Evolutionary conservation across 495 filamentous ascomycete genomes (phyloP), one percentile per base, ranked within the genome.

Genomic region (Aspergillus sparsus): DNA sequence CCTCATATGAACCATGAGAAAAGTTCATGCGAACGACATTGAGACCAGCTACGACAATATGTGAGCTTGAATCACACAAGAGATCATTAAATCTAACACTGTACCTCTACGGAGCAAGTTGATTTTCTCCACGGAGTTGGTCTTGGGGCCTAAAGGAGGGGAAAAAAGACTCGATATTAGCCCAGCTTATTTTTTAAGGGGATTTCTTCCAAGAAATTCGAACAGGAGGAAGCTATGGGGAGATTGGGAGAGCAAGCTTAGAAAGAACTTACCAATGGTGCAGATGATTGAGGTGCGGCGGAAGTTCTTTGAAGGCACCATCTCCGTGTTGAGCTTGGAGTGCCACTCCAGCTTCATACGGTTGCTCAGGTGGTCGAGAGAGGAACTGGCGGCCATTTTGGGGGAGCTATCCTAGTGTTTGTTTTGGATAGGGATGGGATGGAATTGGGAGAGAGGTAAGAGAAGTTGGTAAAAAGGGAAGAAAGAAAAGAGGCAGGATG

Each of bases 1-100:
- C 85, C 77, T 95, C 93, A 76, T 98, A 92, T 65, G 89, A 89
- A 66, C 94, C 94, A 75, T 98, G 94, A 63, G 93, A 97, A 76
- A 98, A 98, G 86, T 98, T 98, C 92, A 97, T 95, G 74, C 94
- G 95, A 63, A 97, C 94, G 62, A 98, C 92, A 76, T 97, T 97
- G 62, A 97, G 86, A 74, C 94, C 94, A 62, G 86, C 87, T 87
- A 60, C 62, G 51, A 51, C 51, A n/a, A 44, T 36, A 61, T 57
- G 70, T 73, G 57, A 74, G 60, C 39, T 56, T 62, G 39, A 15
- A 44, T 13, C 27, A 50, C 45, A 10, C 21, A 15, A 12, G 31
- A 5, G 11, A 59, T 62, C 21, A 35, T 37, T 50, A 33, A 41
- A 51, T 46, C 18, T 45, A 34, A 33, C 52, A 37, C 45, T 13